A percentile compares a stretch with the other conserved stretches of the same genome.
Conservation (phyloP, 176 grass and related monocot species). For the Zizania latifolia region DNA sequence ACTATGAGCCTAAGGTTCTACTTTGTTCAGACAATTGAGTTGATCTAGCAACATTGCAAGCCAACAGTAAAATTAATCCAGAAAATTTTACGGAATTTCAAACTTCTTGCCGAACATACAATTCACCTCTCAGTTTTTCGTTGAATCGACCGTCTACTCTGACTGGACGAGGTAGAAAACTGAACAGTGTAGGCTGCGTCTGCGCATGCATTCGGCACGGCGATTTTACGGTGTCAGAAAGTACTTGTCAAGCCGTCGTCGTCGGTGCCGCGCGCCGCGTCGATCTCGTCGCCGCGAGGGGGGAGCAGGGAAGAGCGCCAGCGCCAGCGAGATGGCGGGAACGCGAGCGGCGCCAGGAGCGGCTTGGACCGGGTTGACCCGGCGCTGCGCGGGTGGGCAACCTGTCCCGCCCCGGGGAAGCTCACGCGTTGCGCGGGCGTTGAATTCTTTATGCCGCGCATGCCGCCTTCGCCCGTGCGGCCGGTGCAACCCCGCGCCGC, state of each 20-base stretch:
- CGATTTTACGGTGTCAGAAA: not conserved
- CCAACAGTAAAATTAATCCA: not conserved
- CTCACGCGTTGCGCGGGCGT: conserved; percentile 82
- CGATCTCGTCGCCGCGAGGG: not conserved
- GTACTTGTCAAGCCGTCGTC: not conserved
- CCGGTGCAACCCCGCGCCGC: not conserved
- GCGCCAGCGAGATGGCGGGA: not conserved
- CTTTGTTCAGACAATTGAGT: not conserved
- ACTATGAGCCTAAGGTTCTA: not conserved
- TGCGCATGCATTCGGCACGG: not conserved
- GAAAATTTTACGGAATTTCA: not conserved
- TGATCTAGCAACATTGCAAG: not conserved
- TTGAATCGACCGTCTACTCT: not conserved
- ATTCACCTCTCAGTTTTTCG: not conserved
- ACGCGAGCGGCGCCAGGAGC: conserved; percentile 1
- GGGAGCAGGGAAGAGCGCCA: not conserved
- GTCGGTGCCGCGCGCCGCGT: not conserved
- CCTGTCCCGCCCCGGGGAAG: conserved; percentile 49
- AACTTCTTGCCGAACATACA: not conserved
- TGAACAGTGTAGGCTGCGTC: too few species aligned
- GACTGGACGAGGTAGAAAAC: not conserved
- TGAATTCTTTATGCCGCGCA: conserved; percentile 94
- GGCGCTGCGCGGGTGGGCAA: conserved; percentile 75
- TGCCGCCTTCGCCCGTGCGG: conserved; percentile 51
- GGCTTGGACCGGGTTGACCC: conserved; percentile 48